phyloP scores from a whole-genome alignment of 768 basidiomycete species.

The Lenzites betulinus region DNA sequence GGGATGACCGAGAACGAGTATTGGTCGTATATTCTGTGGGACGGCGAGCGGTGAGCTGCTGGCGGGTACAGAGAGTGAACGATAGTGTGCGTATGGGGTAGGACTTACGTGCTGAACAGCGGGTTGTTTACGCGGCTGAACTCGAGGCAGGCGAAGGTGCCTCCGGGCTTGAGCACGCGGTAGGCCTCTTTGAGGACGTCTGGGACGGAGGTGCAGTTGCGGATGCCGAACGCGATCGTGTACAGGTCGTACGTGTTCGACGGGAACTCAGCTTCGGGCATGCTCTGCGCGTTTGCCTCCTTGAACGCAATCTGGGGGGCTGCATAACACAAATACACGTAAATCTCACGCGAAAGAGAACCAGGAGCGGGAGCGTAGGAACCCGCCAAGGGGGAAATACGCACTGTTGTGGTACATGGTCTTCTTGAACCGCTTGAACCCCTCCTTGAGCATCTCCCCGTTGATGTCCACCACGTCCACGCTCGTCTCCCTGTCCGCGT shows the following conservation, averaged over 20 bases:
- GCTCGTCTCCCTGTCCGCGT: conserved; percentile 85
- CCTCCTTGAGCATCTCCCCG: conserved; percentile 92
- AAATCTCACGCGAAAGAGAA: neutral
- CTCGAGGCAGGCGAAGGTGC: conserved; percentile 93
- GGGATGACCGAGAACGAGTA: conserved; percentile 98
- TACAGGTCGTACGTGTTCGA: conserved; percentile 92
- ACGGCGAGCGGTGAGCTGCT: neutral
- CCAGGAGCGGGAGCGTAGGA: neutral
- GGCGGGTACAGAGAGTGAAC: neutral
- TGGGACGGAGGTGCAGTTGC: conserved; percentile 93
- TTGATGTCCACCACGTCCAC: conserved; percentile 96
- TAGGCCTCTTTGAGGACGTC: conserved; percentile 87
- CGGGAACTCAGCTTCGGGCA: conserved; percentile 66
- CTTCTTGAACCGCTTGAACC: conserved; percentile 86
- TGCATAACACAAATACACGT: conserved; percentile 34
- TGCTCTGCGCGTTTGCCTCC: conserved; percentile 88
- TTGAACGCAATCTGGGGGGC: conserved; percentile 93
- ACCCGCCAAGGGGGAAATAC: conserved; percentile 27
- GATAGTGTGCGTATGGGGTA: neutral
- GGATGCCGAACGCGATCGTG: conserved; percentile 97
- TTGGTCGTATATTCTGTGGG: conserved; percentile 79
- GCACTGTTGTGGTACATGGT: conserved; percentile 98
- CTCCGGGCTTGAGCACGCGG: conserved; percentile 95
- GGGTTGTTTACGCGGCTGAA: conserved; percentile 94
- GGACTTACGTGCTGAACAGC: conserved; percentile 78